Evolutionary conservation across 176 grass and related monocot genomes (phyloP).

Genomic region (Carex cristatella): DNA sequence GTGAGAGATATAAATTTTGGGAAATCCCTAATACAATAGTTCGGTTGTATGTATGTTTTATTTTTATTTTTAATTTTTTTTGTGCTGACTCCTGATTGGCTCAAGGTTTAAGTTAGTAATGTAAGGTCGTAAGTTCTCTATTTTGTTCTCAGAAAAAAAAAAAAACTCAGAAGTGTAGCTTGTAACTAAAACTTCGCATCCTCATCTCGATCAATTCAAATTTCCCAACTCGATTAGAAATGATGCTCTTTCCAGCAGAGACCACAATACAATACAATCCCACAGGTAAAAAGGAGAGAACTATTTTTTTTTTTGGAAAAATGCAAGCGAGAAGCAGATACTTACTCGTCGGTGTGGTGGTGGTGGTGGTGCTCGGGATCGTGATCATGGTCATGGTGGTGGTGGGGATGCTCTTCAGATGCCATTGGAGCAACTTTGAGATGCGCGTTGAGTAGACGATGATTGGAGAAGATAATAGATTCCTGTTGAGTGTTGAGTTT

Average conservation of each 20-base stretch:
- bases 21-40: too few relatives aligned
- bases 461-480: neutral
- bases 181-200: neutral
- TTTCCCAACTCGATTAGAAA: neutral
- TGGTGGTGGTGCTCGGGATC: slow-evolving; percentile 12
- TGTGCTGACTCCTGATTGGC: neutral
- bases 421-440: slow-evolving; percentile 40
- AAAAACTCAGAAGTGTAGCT: neutral
- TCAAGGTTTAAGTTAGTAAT: too few relatives aligned
- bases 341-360: slow-evolving; percentile 39
- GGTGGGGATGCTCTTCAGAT: slow-evolving; percentile 41
- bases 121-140: too few relatives aligned
- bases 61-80: neutral
- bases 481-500: neutral
- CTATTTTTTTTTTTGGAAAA: too few relatives aligned
- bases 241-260: neutral
- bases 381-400: slow-evolving; percentile 2
- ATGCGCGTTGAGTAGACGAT: neutral
- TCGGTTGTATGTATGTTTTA: neutral
- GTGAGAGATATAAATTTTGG: too few relatives aligned
- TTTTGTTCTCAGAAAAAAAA: too few relatives aligned
- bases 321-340: neutral
- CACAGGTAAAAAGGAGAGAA: neutral
- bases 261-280: neutral
- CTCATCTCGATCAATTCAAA: neutral